Evolutionary conservation across 1,284 basidiomycete genomes (phyloP).

Genomic region (Pyrrhoderma lamaoense): DNA sequence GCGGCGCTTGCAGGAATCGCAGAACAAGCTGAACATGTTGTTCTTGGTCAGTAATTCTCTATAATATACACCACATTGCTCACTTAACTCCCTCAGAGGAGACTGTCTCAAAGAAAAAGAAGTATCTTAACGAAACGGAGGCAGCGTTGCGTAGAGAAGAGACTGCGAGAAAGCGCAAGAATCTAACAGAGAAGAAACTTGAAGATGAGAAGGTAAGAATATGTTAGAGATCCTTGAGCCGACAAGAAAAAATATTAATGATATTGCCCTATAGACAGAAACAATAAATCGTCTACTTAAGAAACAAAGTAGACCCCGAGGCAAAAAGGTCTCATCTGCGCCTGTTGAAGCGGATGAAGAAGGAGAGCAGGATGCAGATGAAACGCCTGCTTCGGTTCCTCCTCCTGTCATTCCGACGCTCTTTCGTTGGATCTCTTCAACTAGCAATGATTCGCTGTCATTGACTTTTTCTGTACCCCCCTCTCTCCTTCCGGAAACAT

Average conservation of each 20-base stretch:
- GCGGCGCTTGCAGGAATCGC: constrained; percentile 63
- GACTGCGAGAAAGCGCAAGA: constrained; percentile 77
- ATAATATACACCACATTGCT: too few relatives aligned
- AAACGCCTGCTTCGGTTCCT: constrained; percentile 21
- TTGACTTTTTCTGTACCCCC: constrained; percentile 50
- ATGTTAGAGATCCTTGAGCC: too few relatives aligned
- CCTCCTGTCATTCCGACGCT: constrained; percentile 35
- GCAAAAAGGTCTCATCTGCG: constrained; percentile 49
- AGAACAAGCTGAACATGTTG: constrained; percentile 53
- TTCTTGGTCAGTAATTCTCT: constrained; percentile 36
- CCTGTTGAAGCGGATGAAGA: constrained; percentile 32
- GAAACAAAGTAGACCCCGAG: constrained; percentile 71
- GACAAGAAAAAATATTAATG: too few relatives aligned
- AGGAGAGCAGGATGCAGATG: constrained; percentile 27
- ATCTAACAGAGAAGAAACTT: constrained; percentile 82
- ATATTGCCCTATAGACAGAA: constrained; percentile 45
- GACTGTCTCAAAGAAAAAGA: constrained; percentile 60
- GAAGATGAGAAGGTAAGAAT: constrained; percentile 81
- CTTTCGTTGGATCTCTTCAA: constrained; percentile 58
- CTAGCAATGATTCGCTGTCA: constrained; percentile 22
- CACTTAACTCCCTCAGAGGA: constrained; percentile 25
- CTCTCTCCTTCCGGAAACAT: constrained; percentile 27
- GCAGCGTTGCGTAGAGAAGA: constrained; percentile 77
- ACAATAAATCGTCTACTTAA: constrained; percentile 89
- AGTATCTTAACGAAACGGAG: constrained; percentile 76